A percentile compares a stretch with the other conserved stretches of the same genome.
Conservation (phyloP, 108 stramenopile species). For the Nannochloropsis gaditana region DNA sequence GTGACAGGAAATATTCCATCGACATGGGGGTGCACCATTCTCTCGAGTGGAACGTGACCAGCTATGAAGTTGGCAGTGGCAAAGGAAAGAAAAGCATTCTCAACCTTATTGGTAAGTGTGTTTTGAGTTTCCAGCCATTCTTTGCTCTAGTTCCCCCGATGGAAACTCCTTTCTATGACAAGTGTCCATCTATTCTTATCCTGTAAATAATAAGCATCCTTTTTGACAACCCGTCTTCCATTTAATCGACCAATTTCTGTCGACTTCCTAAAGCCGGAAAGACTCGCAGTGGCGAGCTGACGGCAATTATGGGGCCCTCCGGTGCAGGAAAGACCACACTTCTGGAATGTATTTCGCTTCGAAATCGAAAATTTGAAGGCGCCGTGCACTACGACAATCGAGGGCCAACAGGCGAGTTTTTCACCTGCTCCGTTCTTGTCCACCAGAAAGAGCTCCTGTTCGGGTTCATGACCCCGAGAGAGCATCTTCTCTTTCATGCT, state of each 20-base stretch:
- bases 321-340: slow-evolving; percentile 34
- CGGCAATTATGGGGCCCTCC: slow-evolving; percentile 28
- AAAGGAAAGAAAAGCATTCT: slow-evolving; percentile 17
- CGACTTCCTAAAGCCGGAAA: neutral
- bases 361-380: neutral
- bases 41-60: neutral
- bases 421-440: neutral
- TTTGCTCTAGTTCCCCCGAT: too few relatives aligned
- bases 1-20: slow-evolving; percentile 20
- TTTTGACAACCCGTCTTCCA: too few relatives aligned
- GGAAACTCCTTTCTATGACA: too few relatives aligned
- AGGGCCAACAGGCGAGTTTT: neutral
- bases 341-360: slow-evolving; percentile 19
- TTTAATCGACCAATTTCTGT: neutral
- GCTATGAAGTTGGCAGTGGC: neutral
- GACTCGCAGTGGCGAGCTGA: slow-evolving; percentile 14
- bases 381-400: slow-evolving; percentile 19
- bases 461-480: neutral
- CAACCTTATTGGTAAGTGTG: slow-evolving; percentile 8
- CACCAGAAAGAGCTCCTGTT: slow-evolving; percentile 12
- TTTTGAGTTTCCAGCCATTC: neutral
- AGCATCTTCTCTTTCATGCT: slow-evolving; percentile 16
- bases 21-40: neutral
- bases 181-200: too few relatives aligned
- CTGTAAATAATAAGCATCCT: too few relatives aligned